Conservation (phyloP, 768 basidiomycete genomes). For the Lanmaoa pseudosensibilis region DNA sequence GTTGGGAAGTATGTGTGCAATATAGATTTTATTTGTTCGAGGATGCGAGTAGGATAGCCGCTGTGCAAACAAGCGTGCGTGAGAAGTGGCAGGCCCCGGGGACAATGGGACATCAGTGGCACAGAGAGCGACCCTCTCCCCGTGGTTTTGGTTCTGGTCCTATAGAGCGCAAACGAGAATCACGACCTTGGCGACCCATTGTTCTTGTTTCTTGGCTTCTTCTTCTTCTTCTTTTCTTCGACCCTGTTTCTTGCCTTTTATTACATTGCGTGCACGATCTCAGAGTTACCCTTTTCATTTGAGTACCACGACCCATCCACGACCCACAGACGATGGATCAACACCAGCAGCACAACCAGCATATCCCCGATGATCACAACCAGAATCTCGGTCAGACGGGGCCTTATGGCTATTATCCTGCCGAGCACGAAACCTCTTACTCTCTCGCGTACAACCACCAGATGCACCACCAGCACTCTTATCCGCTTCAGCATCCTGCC, state of each 20-base stretch:
- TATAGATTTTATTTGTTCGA: conserved; percentile 4
- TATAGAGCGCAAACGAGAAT: conserved; percentile 31
- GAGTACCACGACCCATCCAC: conserved; percentile 35
- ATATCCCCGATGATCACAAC: conserved; percentile 51
- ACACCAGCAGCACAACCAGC: conserved; percentile 42
- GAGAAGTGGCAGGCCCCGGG: conserved; percentile 17
- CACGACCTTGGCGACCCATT: conserved; percentile 24
- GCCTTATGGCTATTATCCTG: conserved; percentile 51
- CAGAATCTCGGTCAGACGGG: conserved; percentile 40
- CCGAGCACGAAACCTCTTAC: conserved; percentile 58
- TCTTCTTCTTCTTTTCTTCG: conserved; percentile 36
- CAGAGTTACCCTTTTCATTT: conserved; percentile 36
- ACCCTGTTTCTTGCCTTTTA: conserved; percentile 35
- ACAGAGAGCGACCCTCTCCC: neutral
- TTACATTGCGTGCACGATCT: conserved; percentile 37
- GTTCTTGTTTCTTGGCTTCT: conserved; percentile 34
- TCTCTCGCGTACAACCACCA: conserved; percentile 53
- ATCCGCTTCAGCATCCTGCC: conserved; percentile 57
- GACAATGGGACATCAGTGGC: conserved; percentile 11
- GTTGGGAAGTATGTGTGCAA: neutral
- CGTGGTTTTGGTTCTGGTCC: conserved; percentile 27
- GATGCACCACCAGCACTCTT: conserved; percentile 44
- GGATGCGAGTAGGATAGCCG: neutral
- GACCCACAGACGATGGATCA: conserved; percentile 45
- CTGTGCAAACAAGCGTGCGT: conserved; percentile 14